phyloP scores from a whole-genome alignment of 2,329 filamentous ascomycete genomes.

The Curvularia spicifera region DNA sequence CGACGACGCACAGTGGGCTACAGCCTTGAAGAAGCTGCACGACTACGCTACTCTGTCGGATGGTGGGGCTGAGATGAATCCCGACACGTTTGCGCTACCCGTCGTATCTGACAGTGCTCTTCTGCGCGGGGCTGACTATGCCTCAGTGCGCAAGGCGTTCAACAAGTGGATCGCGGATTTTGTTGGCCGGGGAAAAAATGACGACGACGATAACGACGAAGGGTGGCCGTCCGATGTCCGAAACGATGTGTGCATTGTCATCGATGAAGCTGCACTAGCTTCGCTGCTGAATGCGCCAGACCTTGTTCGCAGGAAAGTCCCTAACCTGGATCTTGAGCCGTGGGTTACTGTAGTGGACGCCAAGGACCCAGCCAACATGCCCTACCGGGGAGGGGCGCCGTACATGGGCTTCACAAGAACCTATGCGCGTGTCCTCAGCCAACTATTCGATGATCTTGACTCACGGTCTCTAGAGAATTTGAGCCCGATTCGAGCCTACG shows the following conservation, averaged over 20 bases:
- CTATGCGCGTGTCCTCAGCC: too few relatives aligned
- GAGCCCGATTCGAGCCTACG: too few relatives aligned
- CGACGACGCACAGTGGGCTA: constrained; percentile 1
- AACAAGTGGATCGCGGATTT: not conserved
- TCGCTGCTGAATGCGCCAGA: constrained; percentile 1
- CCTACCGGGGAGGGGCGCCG: too few relatives aligned
- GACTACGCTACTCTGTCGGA: not conserved
- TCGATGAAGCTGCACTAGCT: not conserved
- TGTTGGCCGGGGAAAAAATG: not conserved
- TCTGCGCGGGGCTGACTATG: not conserved
- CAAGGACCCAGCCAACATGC: not conserved
- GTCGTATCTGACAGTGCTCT: not conserved
- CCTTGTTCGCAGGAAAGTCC: not conserved
- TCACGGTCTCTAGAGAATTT: too few relatives aligned
- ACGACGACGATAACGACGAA: not conserved
- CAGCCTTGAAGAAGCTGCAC: not conserved
- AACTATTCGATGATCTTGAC: too few relatives aligned
- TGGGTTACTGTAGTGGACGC: constrained; percentile 1
- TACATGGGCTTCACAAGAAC: too few relatives aligned
- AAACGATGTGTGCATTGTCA: not conserved
- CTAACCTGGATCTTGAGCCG: not conserved
- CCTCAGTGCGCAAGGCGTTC: constrained; percentile 1
- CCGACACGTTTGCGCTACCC: not conserved
- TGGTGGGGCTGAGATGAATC: not conserved
- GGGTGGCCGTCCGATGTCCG: not conserved